Conservation (phyloP, 768 basidiomycete genomes). For the Auricularia auricula-judae region DNA sequence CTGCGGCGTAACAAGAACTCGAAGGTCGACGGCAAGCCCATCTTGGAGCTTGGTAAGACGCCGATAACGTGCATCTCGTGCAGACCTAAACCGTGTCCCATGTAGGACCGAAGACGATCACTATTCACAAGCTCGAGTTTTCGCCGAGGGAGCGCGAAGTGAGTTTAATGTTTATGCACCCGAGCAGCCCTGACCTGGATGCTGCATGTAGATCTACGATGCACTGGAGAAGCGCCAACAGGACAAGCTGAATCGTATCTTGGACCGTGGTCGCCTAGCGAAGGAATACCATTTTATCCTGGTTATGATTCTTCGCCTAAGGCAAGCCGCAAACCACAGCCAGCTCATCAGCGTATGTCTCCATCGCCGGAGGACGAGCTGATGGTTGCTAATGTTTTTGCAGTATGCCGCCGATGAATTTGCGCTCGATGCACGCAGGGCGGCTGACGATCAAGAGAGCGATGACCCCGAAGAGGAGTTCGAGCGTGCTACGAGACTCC, state of each 20-base stretch:
- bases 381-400: background rate
- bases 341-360: background rate
- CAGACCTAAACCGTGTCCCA: background rate
- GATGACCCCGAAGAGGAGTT: conserved; percentile 43
- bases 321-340: background rate
- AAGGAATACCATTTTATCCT: conserved; percentile 47
- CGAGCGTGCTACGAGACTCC: conserved; percentile 37
- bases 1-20: conserved; percentile 69
- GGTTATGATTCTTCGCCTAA: background rate
- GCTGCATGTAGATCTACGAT: conserved; percentile 16
- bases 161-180: conserved; percentile 9
- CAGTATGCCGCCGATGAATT: conserved; percentile 1
- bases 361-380: background rate
- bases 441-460: conserved; percentile 31
- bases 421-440: background rate
- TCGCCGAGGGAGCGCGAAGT: conserved; percentile 55
- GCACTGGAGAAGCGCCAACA: conserved; percentile 17
- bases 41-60: conserved; percentile 42
- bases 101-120: conserved; percentile 38
- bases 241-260: conserved; percentile 36
- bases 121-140: conserved; percentile 51
- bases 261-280: conserved; percentile 51
- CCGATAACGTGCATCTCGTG: conserved; percentile 13
- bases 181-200: background rate
- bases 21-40: conserved; percentile 51